Evolutionary conservation across 2,329 filamentous ascomycete genomes (phyloP).

Genomic region (Zymoseptoria ardabiliae): DNA sequence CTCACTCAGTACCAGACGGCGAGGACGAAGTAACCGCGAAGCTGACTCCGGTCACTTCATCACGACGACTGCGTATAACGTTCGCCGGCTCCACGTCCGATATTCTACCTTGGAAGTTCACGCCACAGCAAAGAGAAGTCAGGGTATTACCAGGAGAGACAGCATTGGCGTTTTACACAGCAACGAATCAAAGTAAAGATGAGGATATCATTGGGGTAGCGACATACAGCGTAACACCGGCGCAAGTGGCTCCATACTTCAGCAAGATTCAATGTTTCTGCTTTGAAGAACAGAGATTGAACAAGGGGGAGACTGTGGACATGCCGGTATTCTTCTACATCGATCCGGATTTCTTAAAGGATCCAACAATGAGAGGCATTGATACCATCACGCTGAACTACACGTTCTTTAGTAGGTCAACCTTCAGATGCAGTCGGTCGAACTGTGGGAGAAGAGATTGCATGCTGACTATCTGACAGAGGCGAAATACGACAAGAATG

Average conservation of each 20-base stretch:
- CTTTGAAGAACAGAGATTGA: conserved; percentile 89
- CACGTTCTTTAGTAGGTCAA: conserved; percentile 87
- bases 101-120: conserved; percentile 94
- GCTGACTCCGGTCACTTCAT: conserved; percentile 70
- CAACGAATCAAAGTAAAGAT: conserved; percentile 78
- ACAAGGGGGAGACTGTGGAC: conserved; percentile 92
- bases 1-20: conserved; percentile 67
- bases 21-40: conserved; percentile 50
- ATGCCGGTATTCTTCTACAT: conserved; percentile 99
- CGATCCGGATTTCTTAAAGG: conserved; percentile 87
- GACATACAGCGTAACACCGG: conserved; percentile 94
- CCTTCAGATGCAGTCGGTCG: background rate
- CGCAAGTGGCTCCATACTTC: conserved; percentile 93
- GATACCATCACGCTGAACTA: conserved; percentile 95
- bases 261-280: conserved; percentile 99
- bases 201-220: conserved; percentile 93
- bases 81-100: conserved; percentile 96
- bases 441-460: background rate
- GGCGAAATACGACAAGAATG: conserved; percentile 77
- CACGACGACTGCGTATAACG: conserved; percentile 83
- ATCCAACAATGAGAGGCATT: conserved; percentile 86
- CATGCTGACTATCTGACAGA: conserved; percentile 44
- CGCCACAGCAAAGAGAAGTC: conserved; percentile 92
- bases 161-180: conserved; percentile 93
- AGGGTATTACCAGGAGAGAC: conserved; percentile 93